Conservation (phyloP, 495 filamentous ascomycete genomes). For the Penicillium ochrochloron region DNA sequence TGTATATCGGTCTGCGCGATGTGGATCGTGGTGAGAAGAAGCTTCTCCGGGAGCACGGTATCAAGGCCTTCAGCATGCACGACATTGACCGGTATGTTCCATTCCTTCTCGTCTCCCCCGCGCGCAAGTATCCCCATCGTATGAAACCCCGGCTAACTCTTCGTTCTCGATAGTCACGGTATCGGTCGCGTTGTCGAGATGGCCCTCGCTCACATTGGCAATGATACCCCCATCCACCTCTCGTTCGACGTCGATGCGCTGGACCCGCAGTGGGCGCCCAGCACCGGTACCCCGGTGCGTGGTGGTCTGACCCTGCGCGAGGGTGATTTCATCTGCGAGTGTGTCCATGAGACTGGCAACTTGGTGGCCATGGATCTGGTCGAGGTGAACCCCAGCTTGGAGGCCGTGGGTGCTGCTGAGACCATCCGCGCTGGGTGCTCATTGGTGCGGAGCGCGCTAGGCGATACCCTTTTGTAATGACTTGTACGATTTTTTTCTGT, state of each 20-base stretch:
- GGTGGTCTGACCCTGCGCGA: slow-evolving; percentile 95
- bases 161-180: slow-evolving; percentile 62
- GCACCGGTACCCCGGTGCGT: slow-evolving; percentile 92
- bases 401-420: slow-evolving; percentile 75
- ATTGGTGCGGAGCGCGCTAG: slow-evolving; percentile 86
- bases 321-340: slow-evolving; percentile 97
- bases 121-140: neutral
- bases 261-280: slow-evolving; percentile 94
- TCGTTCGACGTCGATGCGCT: slow-evolving; percentile 97
- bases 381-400: slow-evolving; percentile 92
- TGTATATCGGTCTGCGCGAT: slow-evolving; percentile 96
- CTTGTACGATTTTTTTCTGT: slow-evolving; percentile 7
- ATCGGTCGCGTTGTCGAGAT: slow-evolving; percentile 98
- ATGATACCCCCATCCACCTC: slow-evolving; percentile 92
- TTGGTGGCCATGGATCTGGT: slow-evolving; percentile 92
- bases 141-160: neutral
- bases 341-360: slow-evolving; percentile 90
- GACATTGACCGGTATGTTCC: slow-evolving; percentile 79
- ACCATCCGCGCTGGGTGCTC: slow-evolving; percentile 91
- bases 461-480: slow-evolving; percentile 79
- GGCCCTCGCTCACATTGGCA: slow-evolving; percentile 91
- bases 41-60: slow-evolving; percentile 81
- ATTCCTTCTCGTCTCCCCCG: slow-evolving; percentile 5
- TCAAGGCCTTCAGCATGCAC: slow-evolving; percentile 98
- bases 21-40: slow-evolving; percentile 91